Base-by-base conservation (phyloP, 371 early-diverging fungal species). In the Syncephalastrum monosporum region DNA sequence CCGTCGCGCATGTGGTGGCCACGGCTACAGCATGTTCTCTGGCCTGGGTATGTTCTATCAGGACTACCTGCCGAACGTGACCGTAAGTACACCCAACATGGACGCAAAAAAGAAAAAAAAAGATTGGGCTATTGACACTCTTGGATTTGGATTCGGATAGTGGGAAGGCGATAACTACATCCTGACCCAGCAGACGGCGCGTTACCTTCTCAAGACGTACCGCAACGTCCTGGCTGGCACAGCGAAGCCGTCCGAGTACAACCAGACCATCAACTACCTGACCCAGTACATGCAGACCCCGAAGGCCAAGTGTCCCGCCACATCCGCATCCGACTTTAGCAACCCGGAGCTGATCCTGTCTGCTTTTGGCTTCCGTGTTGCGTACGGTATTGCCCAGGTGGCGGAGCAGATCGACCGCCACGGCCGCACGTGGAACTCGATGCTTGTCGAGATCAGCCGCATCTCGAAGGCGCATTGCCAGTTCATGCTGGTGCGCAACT, bases 81-180 rank as follows among this genome's bases (percentile, higher is more conserved):
- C 84, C 43, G 74, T 69, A 69, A 62, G 70, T 60, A 3, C 12
- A 23, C 8, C 8, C 10, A 33, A 12, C 6, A 12, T 33, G 24
- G 5, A 7, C n/a, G 21, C 0, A 2, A 27, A 15, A 16, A 43
- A 12, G 12, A 16, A 21, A 27, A 15, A 21, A 16, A 45, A n/a
- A n/a, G n/a, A n/a, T n/a, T 47, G 33, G 15, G n/a, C 4, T 27
- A 4, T 14, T 47, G 58, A 55, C 25, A 29, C 10, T 42, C 2
- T 53, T 14, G 24, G 13, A 12, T 19, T 14, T 19, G 12, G 4
- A 1, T 29, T 33, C 19, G 12, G 27, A 6, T 45, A 72, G 70
- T 83, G 82, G 82, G 91, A 91, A 68, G 91, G 91, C 42, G 91
- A 91, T 57, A 90, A 90, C 69, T 88, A 82, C 53, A 76, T 91